Conservation (phyloP, 768 basidiomycete species). For the Phaeotremella skinneri region DNA sequence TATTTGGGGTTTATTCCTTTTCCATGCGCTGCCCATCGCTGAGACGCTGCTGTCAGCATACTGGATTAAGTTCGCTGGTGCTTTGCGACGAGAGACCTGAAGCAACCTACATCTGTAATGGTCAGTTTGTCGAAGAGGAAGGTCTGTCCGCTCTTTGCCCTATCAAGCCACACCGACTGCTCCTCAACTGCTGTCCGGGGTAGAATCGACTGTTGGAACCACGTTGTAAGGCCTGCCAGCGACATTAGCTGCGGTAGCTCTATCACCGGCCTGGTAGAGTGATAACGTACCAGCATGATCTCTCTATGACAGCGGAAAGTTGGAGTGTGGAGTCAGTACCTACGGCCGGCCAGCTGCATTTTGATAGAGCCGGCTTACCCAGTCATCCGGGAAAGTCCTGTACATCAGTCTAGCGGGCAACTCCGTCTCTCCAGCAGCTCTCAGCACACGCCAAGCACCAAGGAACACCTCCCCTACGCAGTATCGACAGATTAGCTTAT, state of each 20-base stretch:
- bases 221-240: conserved; percentile 25
- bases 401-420: conserved; percentile 36
- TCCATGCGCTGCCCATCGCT: conserved; percentile 33
- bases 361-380: conserved; percentile 21
- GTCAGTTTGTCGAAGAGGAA: conserved; percentile 35
- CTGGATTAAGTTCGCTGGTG: neutral
- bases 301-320: conserved; percentile 7
- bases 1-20: conserved; percentile 22
- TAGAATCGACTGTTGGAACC: conserved; percentile 38
- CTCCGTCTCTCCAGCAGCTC: conserved; percentile 28
- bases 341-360: neutral
- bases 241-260: neutral
- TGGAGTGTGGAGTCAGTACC: neutral
- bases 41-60: neutral
- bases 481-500: too few relatives aligned
- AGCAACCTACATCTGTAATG: conserved; percentile 32
- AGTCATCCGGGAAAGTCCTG: conserved; percentile 31
- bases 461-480: conserved; percentile 41
- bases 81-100: neutral
- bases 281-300: conserved; percentile 24
- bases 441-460: conserved; percentile 34
- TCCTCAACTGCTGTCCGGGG: conserved; percentile 36
- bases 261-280: neutral
- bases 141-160: conserved; percentile 21
- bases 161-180: conserved; percentile 27